Percentiles rank a stretch among this genome's conserved stretches.
Conservation (phyloP, 208 protist genomes). For the Acanthamoeba healyi region DNA sequence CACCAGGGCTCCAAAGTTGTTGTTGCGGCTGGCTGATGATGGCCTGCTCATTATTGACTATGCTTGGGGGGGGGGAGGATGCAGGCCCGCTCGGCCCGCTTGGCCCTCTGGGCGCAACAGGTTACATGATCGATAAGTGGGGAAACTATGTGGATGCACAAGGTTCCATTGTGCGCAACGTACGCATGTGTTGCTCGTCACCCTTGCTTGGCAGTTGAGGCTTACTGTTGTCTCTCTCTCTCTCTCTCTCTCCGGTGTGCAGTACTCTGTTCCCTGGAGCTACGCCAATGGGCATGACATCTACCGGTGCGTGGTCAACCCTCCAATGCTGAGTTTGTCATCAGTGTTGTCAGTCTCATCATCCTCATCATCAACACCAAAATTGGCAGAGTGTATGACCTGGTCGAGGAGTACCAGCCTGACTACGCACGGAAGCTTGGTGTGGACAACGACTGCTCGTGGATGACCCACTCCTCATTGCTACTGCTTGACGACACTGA, state of each 20-base stretch:
- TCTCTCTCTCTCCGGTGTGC: background rate
- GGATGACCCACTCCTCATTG: background rate
- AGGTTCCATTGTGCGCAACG: background rate
- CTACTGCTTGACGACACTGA: background rate
- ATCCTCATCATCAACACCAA: background rate
- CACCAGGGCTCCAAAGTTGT: background rate
- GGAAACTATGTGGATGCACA: background rate
- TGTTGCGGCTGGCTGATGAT: too few relatives aligned
- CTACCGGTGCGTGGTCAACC: background rate
- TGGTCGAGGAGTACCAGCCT: background rate
- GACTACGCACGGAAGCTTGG: background rate
- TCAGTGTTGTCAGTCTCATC: too few relatives aligned
- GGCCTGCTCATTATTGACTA: too few relatives aligned
- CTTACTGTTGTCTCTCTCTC: too few relatives aligned
- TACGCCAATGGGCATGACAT: background rate
- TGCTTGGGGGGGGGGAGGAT: too few relatives aligned
- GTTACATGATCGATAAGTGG: background rate
- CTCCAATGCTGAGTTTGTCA: background rate
- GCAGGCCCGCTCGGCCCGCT: background rate
- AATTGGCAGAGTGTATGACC: background rate
- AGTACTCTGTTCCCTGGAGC: background rate
- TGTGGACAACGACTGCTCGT: constrained; percentile 15
- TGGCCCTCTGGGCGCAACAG: background rate
- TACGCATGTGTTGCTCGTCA: too few relatives aligned
- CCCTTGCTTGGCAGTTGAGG: too few relatives aligned